These are phyloP conservation scores for Fusarium papillatum DNA, from an alignment of 2,329 filamentous ascomycete genomes.

Conservation along the genomic window DNA sequence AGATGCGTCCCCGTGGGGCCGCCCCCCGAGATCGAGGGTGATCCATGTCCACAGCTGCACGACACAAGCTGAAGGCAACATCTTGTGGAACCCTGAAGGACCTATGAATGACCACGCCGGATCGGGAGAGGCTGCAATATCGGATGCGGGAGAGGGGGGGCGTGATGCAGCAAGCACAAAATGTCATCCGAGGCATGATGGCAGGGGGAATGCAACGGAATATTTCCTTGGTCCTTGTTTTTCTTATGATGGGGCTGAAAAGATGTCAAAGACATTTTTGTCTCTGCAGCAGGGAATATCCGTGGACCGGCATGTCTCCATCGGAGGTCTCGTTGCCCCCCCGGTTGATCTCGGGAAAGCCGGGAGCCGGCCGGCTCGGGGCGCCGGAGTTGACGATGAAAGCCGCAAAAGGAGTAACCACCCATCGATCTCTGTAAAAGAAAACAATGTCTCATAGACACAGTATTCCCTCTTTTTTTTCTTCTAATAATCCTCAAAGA, in stretches of 20 bases:
- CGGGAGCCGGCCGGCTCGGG: conserved; percentile 26
- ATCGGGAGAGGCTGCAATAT: conserved; percentile 8
- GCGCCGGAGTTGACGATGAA: conserved; percentile 3
- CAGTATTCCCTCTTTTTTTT: too few relatives aligned
- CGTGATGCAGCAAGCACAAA: background rate
- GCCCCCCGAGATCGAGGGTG: conserved; percentile 29
- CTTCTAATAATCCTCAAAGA: too few relatives aligned
- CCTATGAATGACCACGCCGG: conserved; percentile 14
- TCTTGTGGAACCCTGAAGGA: conserved; percentile 7
- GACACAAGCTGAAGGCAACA: conserved; percentile 27
- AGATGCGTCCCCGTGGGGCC: conserved; percentile 19
- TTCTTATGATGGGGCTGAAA: background rate
- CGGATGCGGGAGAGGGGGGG: conserved; percentile 21
- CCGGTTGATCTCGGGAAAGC: conserved; percentile 34
- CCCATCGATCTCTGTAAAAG: background rate
- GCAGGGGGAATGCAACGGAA: background rate
- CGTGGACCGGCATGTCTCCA: background rate
- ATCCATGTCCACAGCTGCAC: conserved; percentile 34
- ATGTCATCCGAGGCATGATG: background rate
- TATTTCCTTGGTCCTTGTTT: conserved; percentile 8
- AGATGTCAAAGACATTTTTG: background rate
- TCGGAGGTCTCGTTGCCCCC: background rate
- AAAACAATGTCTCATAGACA: background rate
- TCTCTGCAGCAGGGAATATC: conserved; percentile 2
- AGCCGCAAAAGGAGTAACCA: background rate